These are phyloP conservation scores for Starmerella bombi DNA, from an alignment of 805 yeast genomes.

Conservation along the genomic window DNA sequence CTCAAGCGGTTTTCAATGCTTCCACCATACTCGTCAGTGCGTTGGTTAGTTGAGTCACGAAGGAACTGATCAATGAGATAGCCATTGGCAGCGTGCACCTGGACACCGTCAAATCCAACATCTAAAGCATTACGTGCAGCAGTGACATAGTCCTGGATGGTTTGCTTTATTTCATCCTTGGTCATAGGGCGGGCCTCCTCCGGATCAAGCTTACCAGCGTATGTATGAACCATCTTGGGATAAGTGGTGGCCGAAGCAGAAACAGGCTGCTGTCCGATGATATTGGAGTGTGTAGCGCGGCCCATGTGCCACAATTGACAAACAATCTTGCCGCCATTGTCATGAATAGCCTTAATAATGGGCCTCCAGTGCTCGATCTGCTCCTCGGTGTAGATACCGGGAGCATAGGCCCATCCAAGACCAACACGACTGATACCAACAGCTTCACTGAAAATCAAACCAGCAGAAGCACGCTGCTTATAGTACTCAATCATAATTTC, in stretches of 20 bases:
- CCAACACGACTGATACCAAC: constrained; percentile 35
- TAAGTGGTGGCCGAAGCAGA: constrained; percentile 8
- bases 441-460: no score
- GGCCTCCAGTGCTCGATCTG: constrained; percentile 28
- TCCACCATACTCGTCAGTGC: constrained; percentile 57
- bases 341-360: constrained; percentile 25
- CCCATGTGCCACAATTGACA: no score
- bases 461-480: no score
- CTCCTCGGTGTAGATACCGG: constrained; percentile 24
- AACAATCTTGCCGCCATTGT: constrained; percentile 22
- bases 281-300: constrained; percentile 14
- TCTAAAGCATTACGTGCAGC: constrained; percentile 43
- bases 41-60: constrained; percentile 33
- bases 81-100: constrained; percentile 55
- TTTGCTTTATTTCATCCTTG: constrained; percentile 32
- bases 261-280: constrained; percentile 12
- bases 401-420: constrained; percentile 30
- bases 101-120: no score
- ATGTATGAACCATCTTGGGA: constrained; percentile 6
- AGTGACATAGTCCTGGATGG: constrained; percentile 35
- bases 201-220: constrained; percentile 11
- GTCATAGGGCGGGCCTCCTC: constrained; percentile 31
- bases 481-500: no score
- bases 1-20: constrained; percentile 42
- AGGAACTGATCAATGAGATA: constrained; percentile 39